Conservation (phyloP, 2,329 filamentous ascomycete species). For the Proliferodiscus dingleyae region DNA sequence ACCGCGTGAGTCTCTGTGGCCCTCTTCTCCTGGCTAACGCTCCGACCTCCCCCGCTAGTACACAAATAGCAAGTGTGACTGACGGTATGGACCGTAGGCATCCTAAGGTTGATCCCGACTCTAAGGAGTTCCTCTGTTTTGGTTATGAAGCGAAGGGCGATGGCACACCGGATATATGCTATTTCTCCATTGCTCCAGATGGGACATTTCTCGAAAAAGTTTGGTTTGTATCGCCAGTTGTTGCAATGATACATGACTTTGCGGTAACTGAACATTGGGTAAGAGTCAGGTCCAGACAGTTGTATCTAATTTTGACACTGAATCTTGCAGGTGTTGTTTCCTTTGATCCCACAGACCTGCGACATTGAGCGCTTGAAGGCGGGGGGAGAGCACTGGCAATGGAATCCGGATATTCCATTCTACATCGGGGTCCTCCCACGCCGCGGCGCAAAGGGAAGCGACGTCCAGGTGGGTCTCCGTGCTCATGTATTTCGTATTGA, state of each 20-base stretch:
- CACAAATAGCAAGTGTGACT: too few species aligned
- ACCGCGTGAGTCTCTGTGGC: too few species aligned
- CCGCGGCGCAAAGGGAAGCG: slow-evolving; percentile 35
- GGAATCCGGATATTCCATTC: slow-evolving; percentile 50
- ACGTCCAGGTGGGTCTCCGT: slow-evolving; percentile 37
- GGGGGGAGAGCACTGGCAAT: slow-evolving; percentile 46
- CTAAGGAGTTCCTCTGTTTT: slow-evolving; percentile 47
- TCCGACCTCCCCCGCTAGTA: too few species aligned
- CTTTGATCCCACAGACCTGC: slow-evolving; percentile 43
- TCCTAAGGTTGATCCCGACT: slow-evolving; percentile 46
- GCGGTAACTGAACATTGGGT: slow-evolving; percentile 42
- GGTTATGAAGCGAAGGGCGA: slow-evolving; percentile 45
- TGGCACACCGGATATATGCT: slow-evolving; percentile 39
- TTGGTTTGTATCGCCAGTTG: slow-evolving; percentile 44
- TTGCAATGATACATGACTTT: slow-evolving; percentile 48
- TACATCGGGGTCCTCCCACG: slow-evolving; percentile 47
- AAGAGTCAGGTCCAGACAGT: not conserved
- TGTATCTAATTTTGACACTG: not conserved
- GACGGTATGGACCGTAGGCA: too few species aligned
- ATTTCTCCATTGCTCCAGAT: slow-evolving; percentile 39
- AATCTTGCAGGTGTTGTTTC: slow-evolving; percentile 32
- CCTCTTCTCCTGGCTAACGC: too few species aligned
- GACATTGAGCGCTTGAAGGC: slow-evolving; percentile 38
- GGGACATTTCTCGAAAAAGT: slow-evolving; percentile 41
- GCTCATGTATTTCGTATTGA: not conserved